These are phyloP conservation scores for Symbiodinium pilosum DNA, from an alignment of 73 alveolate species.

Conservation along the genomic window DNA sequence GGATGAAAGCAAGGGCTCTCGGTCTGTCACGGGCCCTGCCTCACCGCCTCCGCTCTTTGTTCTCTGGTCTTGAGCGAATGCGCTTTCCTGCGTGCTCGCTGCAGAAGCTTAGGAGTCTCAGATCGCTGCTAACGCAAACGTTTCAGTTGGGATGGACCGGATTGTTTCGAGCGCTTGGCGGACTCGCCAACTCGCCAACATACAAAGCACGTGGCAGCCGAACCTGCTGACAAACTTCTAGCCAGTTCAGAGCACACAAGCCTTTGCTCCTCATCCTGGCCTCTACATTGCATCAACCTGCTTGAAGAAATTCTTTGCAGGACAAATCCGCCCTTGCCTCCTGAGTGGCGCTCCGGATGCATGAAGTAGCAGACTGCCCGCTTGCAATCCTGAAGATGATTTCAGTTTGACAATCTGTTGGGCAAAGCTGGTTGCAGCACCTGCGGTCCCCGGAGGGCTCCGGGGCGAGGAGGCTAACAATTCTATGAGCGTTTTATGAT, in stretches of 20 bases:
- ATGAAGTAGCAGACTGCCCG: neutral
- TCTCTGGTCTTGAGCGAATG: neutral
- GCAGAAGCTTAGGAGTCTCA: too few species aligned
- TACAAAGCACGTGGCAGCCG: neutral
- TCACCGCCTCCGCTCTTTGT: neutral
- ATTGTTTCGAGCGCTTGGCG: neutral
- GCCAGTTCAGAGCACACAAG: neutral
- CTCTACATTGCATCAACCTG: too few species aligned
- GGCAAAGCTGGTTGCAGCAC: neutral
- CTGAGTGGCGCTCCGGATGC: neutral
- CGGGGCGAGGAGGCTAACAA: too few species aligned
- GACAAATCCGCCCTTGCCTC: neutral
- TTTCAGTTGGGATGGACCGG: neutral
- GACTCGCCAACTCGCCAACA: neutral
- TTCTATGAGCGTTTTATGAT: too few species aligned
- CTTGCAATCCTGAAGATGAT: neutral
- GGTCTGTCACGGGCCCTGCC: too few species aligned
- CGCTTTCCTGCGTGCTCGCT: constrained; percentile 2
- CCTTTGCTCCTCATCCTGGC: too few species aligned
- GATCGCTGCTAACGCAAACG: neutral
- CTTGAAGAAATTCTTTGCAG: too few species aligned
- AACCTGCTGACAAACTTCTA: neutral
- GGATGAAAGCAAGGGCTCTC: too few species aligned
- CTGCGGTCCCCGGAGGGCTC: neutral
- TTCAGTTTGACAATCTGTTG: neutral